phyloP scores from a whole-genome alignment of 345 rosid genomes.

The Hibiscus syriacus region DNA sequence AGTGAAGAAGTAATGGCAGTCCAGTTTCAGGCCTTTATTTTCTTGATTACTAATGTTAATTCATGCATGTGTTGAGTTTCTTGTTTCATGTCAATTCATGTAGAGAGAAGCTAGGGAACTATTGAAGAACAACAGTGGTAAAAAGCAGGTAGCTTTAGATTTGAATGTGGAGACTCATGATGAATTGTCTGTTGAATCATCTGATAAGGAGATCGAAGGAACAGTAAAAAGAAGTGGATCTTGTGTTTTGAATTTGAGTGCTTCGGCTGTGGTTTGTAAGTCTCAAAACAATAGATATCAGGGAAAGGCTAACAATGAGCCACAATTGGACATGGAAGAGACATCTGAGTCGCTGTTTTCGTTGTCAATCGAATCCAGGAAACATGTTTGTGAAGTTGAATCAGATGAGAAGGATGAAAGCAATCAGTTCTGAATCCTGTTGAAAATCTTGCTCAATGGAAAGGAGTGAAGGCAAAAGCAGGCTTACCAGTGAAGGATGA shows the following conservation, averaged over 20 bases:
- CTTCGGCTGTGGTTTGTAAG: slow-evolving; percentile 7
- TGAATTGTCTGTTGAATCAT: too few relatives aligned
- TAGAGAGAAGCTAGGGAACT: slow-evolving; percentile 26
- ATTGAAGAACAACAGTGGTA: slow-evolving; percentile 10
- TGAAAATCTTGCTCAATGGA: slow-evolving; percentile 41
- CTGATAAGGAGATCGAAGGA: slow-evolving; percentile 15
- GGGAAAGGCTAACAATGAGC: background rate
- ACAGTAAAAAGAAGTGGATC: slow-evolving; percentile 11
- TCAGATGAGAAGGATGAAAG: slow-evolving; percentile 27
- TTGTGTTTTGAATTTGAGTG: slow-evolving; percentile 10
- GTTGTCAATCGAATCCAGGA: slow-evolving; percentile 47
- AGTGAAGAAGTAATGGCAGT: slow-evolving; percentile 2
- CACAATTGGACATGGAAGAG: slow-evolving; percentile 28
- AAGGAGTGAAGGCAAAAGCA: slow-evolving; percentile 28
- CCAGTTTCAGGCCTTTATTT: background rate
- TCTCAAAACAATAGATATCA: slow-evolving; percentile 23
- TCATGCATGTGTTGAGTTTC: background rate
- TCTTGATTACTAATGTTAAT: background rate
- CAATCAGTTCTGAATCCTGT: slow-evolving; percentile 46
- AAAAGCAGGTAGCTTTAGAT: slow-evolving; percentile 46
- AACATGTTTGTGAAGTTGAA: slow-evolving; percentile 20
- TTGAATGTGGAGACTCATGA: too few relatives aligned
- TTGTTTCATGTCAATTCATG: background rate
- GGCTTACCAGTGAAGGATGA: slow-evolving; percentile 18
- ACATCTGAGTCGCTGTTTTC: slow-evolving; percentile 65